Base-by-base conservation (phyloP, 208 protist genomes). In the Trypanosoma avium region DNA sequence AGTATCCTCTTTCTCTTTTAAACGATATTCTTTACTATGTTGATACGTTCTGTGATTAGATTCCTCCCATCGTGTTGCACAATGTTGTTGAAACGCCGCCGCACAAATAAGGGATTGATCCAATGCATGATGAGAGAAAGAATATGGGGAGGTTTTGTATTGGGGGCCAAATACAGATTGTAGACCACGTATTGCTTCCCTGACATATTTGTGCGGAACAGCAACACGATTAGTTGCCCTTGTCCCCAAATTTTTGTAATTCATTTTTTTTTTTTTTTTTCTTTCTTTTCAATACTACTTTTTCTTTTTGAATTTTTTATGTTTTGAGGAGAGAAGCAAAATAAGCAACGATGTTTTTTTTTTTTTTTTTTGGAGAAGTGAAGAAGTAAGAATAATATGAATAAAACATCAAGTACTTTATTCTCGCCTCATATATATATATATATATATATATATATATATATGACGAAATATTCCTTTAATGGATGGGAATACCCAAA, bases 151-250 rank as follows among this genome's bases (percentile, higher is more conserved):
- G 38, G 36, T 30, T 26, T 4, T 6, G 32, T 15, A 17, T 2
- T 2, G 24, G 22, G 5, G 21, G 21, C 52, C 13, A 22, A 22
- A 29, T 15, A 47, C 42, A n/a, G 8, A 13, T 33, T 45, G 42
- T 21, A 73, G 33, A 15, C 67, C 67, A 27, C 60, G 60, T 26
- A 53, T 2, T 17, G 60, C 67, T 13, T 58, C 59, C 26, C 46
- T 50, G n/a, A 66, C 32, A 43, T 67, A 55, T 13, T 42, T 65
- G 45, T 58, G 56, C 15, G 66, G 66, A 36, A 72, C 57, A 27
- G 48, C 22, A 52, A 54, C 66, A 1, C 36, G 33, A 6, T 36
- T 26, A 30, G 35, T n/a, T 46, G 21, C 32, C 59, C 54, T 64
- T 33, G 45, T 17, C 56, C 21, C 26, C 15, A n/a, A 53, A 33